Evolutionary conservation across 345 rosid genomes (phyloP).

Genomic region (Citrus sinensis): DVS_A1.0 CM039169.1:24558001-24558500

Average conservation of each 20-base stretch:
- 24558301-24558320: not conserved
- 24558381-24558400: not conserved
- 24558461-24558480: slow-evolving; percentile 20
- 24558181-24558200: not conserved
- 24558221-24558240: not conserved
- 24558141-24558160: not conserved
- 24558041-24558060: too few relatives aligned
- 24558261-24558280: too few relatives aligned
- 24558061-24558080: not conserved
- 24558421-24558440: not conserved
- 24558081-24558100: not conserved
- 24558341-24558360: slow-evolving; percentile 18
- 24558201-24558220: slow-evolving; percentile 4
- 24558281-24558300: not conserved
- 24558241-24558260: not conserved
- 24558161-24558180: not conserved
- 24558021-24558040: not conserved
- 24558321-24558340: not conserved
- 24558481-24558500: slow-evolving; percentile 20
- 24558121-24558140: not conserved
- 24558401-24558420: not conserved
- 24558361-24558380: not conserved
- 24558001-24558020: not conserved
- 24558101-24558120: not conserved
- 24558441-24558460: slow-evolving; percentile 26